Evolutionary conservation across 2,329 filamentous ascomycete genomes (phyloP).

Genomic region (Xylariaceae sp.): DNA sequence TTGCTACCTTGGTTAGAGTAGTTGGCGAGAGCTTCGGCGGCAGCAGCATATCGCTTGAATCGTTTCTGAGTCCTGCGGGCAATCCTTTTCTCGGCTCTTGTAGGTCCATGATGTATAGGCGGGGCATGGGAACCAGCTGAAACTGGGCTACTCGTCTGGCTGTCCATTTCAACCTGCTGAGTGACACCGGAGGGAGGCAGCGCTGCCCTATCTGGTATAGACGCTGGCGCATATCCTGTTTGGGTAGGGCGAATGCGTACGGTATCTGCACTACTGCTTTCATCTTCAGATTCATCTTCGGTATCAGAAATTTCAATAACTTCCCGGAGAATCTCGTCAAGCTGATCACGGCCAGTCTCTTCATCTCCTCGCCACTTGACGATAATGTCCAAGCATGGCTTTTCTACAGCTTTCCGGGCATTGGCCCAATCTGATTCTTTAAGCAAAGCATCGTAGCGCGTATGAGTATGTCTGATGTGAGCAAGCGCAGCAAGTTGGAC

Average conservation of each 20-base stretch:
- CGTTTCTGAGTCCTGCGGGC: slow-evolving; percentile 30
- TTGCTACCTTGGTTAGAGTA: slow-evolving; percentile 16
- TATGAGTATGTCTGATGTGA: slow-evolving; percentile 62
- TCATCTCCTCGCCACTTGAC: slow-evolving; percentile 69
- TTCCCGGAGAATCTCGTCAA: slow-evolving; percentile 61
- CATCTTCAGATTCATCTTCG: slow-evolving; percentile 40
- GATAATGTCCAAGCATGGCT: slow-evolving; percentile 57
- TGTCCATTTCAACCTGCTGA: slow-evolving; percentile 6
- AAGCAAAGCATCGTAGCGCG: slow-evolving; percentile 57
- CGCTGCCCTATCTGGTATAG: slow-evolving; percentile 6
- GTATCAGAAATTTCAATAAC: slow-evolving; percentile 61
- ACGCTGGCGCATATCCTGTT: slow-evolving; percentile 5
- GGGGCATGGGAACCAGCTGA: slow-evolving; percentile 17
- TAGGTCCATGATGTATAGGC: slow-evolving; percentile 21
- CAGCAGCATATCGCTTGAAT: slow-evolving; percentile 33
- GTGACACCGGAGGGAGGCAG: slow-evolving; percentile 9
- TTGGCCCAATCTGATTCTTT: slow-evolving; percentile 53
- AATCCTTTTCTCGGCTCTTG: slow-evolving; percentile 26
- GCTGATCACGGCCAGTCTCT: slow-evolving; percentile 60
- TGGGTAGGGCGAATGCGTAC: slow-evolving; percentile 9
- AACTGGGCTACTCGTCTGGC: slow-evolving; percentile 16
- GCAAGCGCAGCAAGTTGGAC: slow-evolving; percentile 61
- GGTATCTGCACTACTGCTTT: slow-evolving; percentile 23
- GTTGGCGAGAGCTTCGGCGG: slow-evolving; percentile 29
- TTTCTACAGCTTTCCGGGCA: slow-evolving; percentile 56